Percentiles rank a stretch among this genome's conserved stretches.
Evolutionary conservation across 768 basidiomycete species (phyloP).

Genomic region (Leucocoprinus birnbaumii): DNA sequence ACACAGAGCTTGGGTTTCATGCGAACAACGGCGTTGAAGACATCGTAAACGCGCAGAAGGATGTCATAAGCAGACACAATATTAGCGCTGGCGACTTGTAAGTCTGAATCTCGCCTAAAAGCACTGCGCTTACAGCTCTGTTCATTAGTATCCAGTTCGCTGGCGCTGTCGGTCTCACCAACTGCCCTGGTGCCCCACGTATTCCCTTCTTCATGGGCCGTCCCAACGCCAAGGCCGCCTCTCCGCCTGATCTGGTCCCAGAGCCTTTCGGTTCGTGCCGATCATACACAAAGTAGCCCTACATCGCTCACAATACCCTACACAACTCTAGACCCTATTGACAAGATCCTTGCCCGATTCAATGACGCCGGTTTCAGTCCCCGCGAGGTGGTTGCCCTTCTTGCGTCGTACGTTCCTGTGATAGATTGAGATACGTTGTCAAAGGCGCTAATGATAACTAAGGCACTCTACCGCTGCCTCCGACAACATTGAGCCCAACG

Average conservation of each 20-base stretch:
- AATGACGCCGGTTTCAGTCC: conserved; percentile 21
- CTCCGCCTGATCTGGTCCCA: conserved; percentile 27
- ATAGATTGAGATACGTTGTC: neutral
- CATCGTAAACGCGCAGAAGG: conserved; percentile 32
- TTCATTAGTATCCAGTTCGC: conserved; percentile 40
- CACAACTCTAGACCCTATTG: conserved; percentile 15
- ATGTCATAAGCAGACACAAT: conserved; percentile 31
- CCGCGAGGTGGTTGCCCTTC: conserved; percentile 13
- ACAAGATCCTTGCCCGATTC: conserved; percentile 18
- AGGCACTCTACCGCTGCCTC: conserved; percentile 9
- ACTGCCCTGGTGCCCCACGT: conserved; percentile 43
- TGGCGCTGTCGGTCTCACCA: conserved; percentile 38
- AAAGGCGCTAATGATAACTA: neutral
- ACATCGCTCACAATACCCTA: neutral
- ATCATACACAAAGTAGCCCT: neutral
- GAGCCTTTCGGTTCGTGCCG: conserved; percentile 11
- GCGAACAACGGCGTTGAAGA: conserved; percentile 44
- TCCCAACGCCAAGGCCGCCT: conserved; percentile 26
- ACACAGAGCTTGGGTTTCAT: conserved; percentile 37
- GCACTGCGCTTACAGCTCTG: no score
- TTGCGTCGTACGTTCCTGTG: conserved; percentile 5
- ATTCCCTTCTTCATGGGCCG: conserved; percentile 38
- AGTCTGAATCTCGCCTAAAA: conserved; percentile 8
- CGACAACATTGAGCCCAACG: conserved; percentile 4
- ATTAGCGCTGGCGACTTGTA: conserved; percentile 46